A percentile compares a stretch with the other conserved stretches of the same genome.
These are phyloP conservation scores for Chaetomium fimeti DNA, from an alignment of 495 filamentous ascomycete species.

Conservation along the genomic window DNA sequence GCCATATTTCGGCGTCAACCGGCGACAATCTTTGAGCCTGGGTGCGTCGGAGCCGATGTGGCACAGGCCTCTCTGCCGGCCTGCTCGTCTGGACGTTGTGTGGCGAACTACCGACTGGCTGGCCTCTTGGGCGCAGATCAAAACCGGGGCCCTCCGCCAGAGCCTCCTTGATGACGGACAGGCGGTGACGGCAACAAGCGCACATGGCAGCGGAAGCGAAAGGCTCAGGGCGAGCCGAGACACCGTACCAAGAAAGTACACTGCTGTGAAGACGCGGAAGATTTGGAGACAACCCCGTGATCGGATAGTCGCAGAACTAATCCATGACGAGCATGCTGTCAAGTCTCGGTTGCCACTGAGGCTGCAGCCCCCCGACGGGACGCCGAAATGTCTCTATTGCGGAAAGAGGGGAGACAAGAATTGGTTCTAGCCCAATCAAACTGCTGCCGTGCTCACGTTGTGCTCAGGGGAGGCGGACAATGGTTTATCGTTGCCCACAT, in stretches of 20 bases:
- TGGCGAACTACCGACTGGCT: constrained; percentile 12
- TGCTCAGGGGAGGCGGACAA: constrained; percentile 5
- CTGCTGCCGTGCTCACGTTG: constrained; percentile 7
- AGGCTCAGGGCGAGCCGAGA: background rate
- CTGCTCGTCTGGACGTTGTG: constrained; percentile 2
- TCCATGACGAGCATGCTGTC: constrained; percentile 13
- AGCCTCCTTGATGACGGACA: background rate
- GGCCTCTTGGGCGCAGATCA: background rate
- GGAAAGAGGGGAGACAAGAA: background rate
- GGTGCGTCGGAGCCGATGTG: background rate
- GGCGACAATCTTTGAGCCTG: background rate
- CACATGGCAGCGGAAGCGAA: background rate
- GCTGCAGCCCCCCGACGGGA: constrained; percentile 5
- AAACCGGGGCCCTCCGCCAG: background rate
- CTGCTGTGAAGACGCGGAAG: constrained; percentile 4
- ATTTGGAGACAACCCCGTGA: background rate
- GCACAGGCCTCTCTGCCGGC: background rate
- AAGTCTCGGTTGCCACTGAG: constrained; percentile 1
- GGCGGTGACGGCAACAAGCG: background rate
- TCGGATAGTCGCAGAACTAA: background rate
- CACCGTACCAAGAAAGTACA: background rate
- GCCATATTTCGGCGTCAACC: background rate
- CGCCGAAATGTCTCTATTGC: background rate
- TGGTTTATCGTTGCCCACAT: background rate
- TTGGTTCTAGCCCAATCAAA: background rate